These are phyloP conservation scores for Trichoderma hamatum DNA, from an alignment of 2,329 filamentous ascomycete genomes.

Conservation along the genomic window DNA sequence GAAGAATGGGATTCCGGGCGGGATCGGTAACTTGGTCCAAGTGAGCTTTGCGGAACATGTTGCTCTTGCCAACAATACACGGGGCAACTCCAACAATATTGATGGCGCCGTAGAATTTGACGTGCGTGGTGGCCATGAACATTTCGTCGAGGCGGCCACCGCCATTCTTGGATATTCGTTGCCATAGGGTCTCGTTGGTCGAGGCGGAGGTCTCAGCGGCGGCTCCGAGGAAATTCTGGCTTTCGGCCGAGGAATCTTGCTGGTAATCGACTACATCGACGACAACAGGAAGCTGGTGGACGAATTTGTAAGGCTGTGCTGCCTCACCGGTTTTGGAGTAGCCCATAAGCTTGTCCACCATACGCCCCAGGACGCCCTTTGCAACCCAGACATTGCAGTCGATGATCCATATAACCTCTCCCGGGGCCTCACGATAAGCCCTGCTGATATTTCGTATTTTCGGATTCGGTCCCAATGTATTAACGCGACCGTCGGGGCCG, in stretches of 20 bases:
- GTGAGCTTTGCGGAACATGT: conserved; percentile 95
- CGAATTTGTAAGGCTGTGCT: conserved; percentile 77
- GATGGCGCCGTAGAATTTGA: conserved; percentile 97
- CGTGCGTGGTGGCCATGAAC: conserved; percentile 91
- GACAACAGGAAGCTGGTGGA: conserved; percentile 88
- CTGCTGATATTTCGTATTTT: conserved; percentile 97
- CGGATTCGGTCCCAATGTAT: conserved; percentile 87
- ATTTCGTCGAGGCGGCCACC: conserved; percentile 90
- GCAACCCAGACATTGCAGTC: conserved; percentile 97
- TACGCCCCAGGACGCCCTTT: conserved; percentile 75
- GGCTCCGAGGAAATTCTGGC: conserved; percentile 40
- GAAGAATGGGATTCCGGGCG: conserved; percentile 48
- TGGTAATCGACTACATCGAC: conserved; percentile 65
- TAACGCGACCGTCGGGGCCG: conserved; percentile 51
- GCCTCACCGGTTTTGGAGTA: conserved; percentile 52
- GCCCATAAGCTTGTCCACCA: conserved; percentile 86
- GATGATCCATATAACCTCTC: conserved; percentile 89
- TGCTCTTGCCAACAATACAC: conserved; percentile 94
- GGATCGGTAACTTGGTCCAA: conserved; percentile 71
- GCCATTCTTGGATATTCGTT: conserved; percentile 48
- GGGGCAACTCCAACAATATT: conserved; percentile 89
- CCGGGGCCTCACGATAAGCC: conserved; percentile 84
- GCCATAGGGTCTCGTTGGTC: conserved; percentile 30
- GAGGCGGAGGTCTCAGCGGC: conserved; percentile 39
- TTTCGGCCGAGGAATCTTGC: conserved; percentile 29